A percentile compares a stretch with the other conserved stretches of the same genome.
Conservation (phyloP, 192 early-diverging fungal species). For the Dissophora globulifera region DNA sequence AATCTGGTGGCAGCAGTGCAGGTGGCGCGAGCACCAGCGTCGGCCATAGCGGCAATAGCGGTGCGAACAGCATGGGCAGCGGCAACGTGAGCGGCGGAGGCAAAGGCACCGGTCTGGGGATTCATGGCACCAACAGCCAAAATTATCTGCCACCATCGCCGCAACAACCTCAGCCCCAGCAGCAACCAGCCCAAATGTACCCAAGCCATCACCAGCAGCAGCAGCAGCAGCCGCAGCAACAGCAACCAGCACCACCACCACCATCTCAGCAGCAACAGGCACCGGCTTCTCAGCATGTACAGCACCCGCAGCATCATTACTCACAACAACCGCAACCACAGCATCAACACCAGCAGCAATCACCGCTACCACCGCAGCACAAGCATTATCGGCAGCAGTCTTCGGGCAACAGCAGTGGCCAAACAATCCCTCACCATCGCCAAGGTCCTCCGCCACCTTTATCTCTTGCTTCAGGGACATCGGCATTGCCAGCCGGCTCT, state of each 20-base stretch:
- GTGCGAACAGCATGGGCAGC: too few relatives aligned
- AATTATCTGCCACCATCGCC: not conserved
- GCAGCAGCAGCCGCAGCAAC: slow-evolving; percentile 3
- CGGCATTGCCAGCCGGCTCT: not conserved
- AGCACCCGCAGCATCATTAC: not conserved
- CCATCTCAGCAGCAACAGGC: slow-evolving; percentile 4
- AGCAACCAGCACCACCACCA: not conserved
- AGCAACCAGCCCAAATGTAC: not conserved
- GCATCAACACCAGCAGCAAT: slow-evolving; percentile 2
- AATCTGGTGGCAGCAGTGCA: not conserved
- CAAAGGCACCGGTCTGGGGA: not conserved
- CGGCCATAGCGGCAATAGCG: too few relatives aligned
- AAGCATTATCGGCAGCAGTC: slow-evolving; percentile 16
- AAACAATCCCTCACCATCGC: slow-evolving; percentile 1
- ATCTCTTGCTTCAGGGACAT: not conserved
- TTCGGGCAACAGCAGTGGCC: not conserved
- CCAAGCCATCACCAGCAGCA: slow-evolving; percentile 1
- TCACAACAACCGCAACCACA: not conserved
- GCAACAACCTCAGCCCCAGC: not conserved
- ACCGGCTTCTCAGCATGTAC: not conserved
- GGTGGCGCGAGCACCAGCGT: not conserved
- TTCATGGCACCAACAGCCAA: slow-evolving; percentile 2
- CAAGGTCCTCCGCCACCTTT: not conserved
- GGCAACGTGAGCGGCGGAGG: not conserved
- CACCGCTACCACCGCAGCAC: not conserved